phyloP scores from a whole-genome alignment of 371 early-diverging fungal species.

The Pancytospora philotis region DNA sequence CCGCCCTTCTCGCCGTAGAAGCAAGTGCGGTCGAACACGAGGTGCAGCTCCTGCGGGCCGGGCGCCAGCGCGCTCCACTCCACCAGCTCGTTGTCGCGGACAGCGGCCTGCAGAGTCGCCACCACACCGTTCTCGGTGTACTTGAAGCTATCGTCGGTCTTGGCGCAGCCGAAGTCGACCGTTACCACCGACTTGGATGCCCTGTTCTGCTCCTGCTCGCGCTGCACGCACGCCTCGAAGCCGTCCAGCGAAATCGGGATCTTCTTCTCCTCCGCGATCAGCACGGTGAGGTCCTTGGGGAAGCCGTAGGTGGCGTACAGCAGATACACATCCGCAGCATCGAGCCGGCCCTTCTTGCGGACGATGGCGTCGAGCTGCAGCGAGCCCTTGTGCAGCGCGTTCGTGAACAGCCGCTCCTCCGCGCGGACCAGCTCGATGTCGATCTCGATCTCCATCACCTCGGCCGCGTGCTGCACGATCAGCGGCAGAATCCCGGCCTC shows the following conservation, averaged over 20 bases:
- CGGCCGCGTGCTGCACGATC: constrained; percentile 49
- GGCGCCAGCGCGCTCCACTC: constrained; percentile 63
- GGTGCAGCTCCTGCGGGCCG: constrained; percentile 35
- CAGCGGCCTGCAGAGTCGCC: constrained; percentile 6
- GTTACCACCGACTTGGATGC: constrained; percentile 19
- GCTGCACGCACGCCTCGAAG: constrained; percentile 70
- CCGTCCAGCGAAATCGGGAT: constrained; percentile 71
- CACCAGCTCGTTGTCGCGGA: constrained; percentile 27
- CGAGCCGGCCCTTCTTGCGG: constrained; percentile 64
- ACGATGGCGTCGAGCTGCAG: constrained; percentile 74
- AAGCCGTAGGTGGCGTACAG: constrained; percentile 98
- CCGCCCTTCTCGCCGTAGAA: constrained; percentile 98
- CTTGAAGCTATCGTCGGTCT: constrained; percentile 78
- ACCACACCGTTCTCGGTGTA: constrained; percentile 61
- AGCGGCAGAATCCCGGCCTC: constrained; percentile 41
- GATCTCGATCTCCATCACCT: constrained; percentile 63
- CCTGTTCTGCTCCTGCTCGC: constrained; percentile 67
- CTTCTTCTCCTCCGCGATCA: constrained; percentile 91
- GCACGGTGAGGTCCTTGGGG: constrained; percentile 89
- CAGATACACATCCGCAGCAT: constrained; percentile 83
- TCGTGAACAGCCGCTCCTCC: constrained; percentile 86
- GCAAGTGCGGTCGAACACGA: constrained; percentile 87
- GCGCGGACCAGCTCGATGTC: constrained; percentile 78
- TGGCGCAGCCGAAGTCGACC: constrained; percentile 13
- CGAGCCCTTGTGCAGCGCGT: constrained; percentile 91